Conservation (phyloP, 352 stramenopile genomes). For the Pythium folliculosum region DNA sequence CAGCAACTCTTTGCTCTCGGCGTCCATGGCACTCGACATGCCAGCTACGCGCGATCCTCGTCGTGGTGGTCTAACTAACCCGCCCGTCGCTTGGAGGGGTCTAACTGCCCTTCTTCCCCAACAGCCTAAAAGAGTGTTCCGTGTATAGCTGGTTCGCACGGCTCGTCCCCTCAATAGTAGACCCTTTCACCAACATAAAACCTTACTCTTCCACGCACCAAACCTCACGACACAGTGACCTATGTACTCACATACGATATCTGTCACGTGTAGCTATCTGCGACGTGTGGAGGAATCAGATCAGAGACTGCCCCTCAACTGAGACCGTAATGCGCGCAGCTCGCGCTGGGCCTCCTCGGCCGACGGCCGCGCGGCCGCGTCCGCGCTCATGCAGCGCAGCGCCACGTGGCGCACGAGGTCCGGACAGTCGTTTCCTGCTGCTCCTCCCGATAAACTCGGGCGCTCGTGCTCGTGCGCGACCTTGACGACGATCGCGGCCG, state of each 20-base stretch:
- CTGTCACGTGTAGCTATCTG: not conserved
- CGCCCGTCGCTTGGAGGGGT: constrained; percentile 8
- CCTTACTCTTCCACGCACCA: not conserved
- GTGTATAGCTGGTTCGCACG: constrained; percentile 23
- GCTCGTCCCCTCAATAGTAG: constrained; percentile 16
- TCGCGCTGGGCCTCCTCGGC: constrained; percentile 13
- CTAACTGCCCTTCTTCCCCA: constrained; percentile 10
- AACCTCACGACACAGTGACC: constrained; percentile 6
- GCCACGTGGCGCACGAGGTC: constrained; percentile 8
- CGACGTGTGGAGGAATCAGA: constrained; percentile 22
- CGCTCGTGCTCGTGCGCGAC: constrained; percentile 66
- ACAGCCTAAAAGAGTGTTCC: not conserved
- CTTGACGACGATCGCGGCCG: constrained; percentile 54
- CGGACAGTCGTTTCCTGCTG: constrained; percentile 26
- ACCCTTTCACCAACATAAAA: constrained; percentile 4
- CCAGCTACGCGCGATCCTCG: not conserved
- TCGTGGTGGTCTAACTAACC: not conserved
- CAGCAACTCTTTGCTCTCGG: constrained; percentile 76
- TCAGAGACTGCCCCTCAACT: not conserved
- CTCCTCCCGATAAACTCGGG: not conserved
- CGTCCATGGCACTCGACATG: constrained; percentile 51
- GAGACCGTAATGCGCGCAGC: not conserved
- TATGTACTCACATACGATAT: not conserved
- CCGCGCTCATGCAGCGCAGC: constrained; percentile 21
- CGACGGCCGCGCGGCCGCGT: constrained; percentile 9